Evolutionary conservation across 2,329 filamentous ascomycete genomes (phyloP).

Genomic region (Paecilomyces dactylethromorphus): DNA sequence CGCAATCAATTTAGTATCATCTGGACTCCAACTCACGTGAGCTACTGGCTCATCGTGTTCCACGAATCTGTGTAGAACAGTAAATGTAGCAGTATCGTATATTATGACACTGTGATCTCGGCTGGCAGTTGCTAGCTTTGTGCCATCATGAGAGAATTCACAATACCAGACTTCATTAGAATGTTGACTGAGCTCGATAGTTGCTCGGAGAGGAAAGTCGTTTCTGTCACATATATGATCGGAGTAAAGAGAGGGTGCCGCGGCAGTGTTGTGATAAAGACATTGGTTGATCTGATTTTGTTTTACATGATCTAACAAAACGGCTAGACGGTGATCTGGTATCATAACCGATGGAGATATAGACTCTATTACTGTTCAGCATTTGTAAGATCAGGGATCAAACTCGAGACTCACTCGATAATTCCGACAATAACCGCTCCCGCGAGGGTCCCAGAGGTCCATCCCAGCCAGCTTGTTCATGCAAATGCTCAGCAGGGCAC

Average conservation of each 20-base stretch:
- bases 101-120: conserved; percentile 69
- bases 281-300: conserved; percentile 75
- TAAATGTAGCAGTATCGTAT: conserved; percentile 70
- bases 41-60: conserved; percentile 67
- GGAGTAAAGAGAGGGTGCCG: conserved; percentile 76
- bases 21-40: conserved; percentile 84
- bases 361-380: conserved; percentile 51
- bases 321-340: conserved; percentile 79
- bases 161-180: conserved; percentile 86
- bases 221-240: conserved; percentile 78
- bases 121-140: conserved; percentile 74
- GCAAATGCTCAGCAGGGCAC: conserved; percentile 75
- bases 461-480: conserved; percentile 74
- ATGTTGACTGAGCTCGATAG: conserved; percentile 66
- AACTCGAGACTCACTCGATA: conserved; percentile 63
- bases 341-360: conserved; percentile 98
- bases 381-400: background rate
- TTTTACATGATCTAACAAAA: conserved; percentile 77
- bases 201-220: conserved; percentile 69
- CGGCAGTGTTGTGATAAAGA: conserved; percentile 76
- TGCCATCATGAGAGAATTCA: conserved; percentile 82
- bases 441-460: conserved; percentile 71
- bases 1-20: conserved; percentile 77
- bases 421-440: conserved; percentile 65
- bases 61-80: conserved; percentile 54